Evolutionary conservation across 768 basidiomycete genomes (phyloP).

Genomic region (Leccinum fibrillosum): DNA sequence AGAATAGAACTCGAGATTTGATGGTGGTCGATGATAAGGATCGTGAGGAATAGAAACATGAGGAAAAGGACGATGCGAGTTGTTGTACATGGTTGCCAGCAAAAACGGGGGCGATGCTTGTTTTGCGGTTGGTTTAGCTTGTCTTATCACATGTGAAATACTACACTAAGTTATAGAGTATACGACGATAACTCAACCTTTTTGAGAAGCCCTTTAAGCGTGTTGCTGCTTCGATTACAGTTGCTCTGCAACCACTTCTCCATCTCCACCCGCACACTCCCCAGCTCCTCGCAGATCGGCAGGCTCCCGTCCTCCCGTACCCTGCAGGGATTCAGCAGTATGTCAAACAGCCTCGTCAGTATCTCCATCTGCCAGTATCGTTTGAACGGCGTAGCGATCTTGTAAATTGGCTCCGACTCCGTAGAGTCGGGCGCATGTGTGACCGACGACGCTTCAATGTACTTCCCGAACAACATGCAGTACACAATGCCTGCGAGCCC

Average conservation of each 20-base stretch:
- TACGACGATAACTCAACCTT: slow-evolving; percentile 65
- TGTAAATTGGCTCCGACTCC: slow-evolving; percentile 42
- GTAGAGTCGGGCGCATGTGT: slow-evolving; percentile 32
- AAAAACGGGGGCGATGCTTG: background rate
- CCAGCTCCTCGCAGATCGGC: slow-evolving; percentile 72
- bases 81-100: slow-evolving; percentile 22
- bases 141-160: slow-evolving; percentile 21
- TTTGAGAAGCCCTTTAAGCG: slow-evolving; percentile 77
- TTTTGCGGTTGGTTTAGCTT: background rate
- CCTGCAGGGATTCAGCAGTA: slow-evolving; percentile 78
- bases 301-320: slow-evolving; percentile 55
- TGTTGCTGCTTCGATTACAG: slow-evolving; percentile 80
- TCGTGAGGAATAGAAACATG: slow-evolving; percentile 38
- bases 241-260: slow-evolving; percentile 84
- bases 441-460: slow-evolving; percentile 75
- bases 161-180: slow-evolving; percentile 13
- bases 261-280: slow-evolving; percentile 69
- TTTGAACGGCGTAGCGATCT: slow-evolving; percentile 76
- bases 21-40: slow-evolving; percentile 32
- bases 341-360: slow-evolving; percentile 81
- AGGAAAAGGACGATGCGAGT: slow-evolving; percentile 31
- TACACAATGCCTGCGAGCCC: slow-evolving; percentile 94
- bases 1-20: slow-evolving; percentile 26
- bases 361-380: slow-evolving; percentile 93
- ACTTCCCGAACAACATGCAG: slow-evolving; percentile 96